Evolutionary conservation across 108 stramenopile genomes (phyloP), one percentile per base, ranked within the genome.

Genomic region (Parmales sp.): DNA sequence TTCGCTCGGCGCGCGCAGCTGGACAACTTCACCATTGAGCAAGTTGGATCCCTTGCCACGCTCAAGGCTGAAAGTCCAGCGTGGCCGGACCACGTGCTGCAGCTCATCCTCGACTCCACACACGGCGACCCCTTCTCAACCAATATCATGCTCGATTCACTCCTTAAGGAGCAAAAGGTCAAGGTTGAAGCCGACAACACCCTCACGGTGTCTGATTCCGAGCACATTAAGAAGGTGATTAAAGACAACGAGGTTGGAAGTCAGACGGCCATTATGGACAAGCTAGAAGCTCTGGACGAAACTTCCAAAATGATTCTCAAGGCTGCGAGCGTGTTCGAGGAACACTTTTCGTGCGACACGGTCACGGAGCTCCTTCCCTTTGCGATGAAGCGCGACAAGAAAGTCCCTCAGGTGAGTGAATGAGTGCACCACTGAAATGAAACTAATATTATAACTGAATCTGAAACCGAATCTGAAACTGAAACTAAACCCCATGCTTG

Each of bases 351-450:
- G 2, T 28, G 26, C 31, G 54, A 60, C 26, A 60, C 36, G 54
- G 36, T 60, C 54, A 60, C 20, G 31, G 54, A 60, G n/a, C 54
- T 60, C 28, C 54, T 60, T 20, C 54, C 54, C n/a, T 60, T 60
- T 34, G 25, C 31, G 2, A 60, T 28, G 54, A 60, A 60, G 54
- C 31, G 36, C 31, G 11, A 11, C 3, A 34, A 11, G 54, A 23
- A 60, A 20, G 16, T 60, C 54, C n/a, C n/a, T n/a, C n/a, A n/a
- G n/a, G n/a, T n/a, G n/a, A n/a, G n/a, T n/a, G n/a, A n/a, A n/a
- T n/a, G n/a, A n/a, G n/a, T n/a, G n/a, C n/a, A n/a, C n/a, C n/a
- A n/a, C n/a, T n/a, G n/a, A n/a, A n/a, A n/a, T n/a, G n/a, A n/a
- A n/a, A n/a, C n/a, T n/a, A n/a, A n/a, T n/a, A n/a, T n/a, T n/a